These are phyloP conservation scores for Penicillium paxilli DNA, from an alignment of 495 filamentous ascomycete genomes.

Conservation along the genomic window DNA sequence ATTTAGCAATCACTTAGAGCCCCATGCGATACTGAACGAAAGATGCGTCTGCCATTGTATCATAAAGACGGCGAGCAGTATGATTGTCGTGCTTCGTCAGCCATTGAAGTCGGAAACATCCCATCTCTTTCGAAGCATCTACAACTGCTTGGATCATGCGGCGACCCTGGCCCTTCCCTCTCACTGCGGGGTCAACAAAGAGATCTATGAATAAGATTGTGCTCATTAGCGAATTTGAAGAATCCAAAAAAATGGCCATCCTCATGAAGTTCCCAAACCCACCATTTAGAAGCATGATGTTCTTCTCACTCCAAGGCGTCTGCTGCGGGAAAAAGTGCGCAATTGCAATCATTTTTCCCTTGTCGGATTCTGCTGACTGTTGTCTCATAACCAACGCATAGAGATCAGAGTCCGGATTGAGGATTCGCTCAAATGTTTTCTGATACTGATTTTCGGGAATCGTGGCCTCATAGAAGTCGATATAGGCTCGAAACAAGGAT, in stretches of 20 bases:
- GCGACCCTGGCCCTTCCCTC: conserved; percentile 14
- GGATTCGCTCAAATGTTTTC: conserved; percentile 10
- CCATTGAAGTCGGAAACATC: conserved; percentile 13
- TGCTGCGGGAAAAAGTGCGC: conserved; percentile 13
- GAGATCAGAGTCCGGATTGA: conserved; percentile 3
- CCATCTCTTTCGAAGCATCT: conserved; percentile 8
- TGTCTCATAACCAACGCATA: conserved; percentile 8
- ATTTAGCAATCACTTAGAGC: background rate
- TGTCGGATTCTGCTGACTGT: background rate
- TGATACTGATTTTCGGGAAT: conserved; percentile 9
- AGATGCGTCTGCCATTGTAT: conserved; percentile 6
- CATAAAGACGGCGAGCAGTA: conserved; percentile 9
- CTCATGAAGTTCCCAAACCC: background rate
- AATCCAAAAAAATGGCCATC: too few species aligned
- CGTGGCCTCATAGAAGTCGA: conserved; percentile 9
- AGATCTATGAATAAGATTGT: conserved; percentile 13
- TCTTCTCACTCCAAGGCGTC: conserved; percentile 12
- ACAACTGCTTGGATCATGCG: conserved; percentile 10
- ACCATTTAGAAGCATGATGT: conserved; percentile 12
- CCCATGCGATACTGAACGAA: conserved; percentile 13
- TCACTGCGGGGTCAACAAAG: conserved; percentile 9
- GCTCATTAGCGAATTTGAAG: too few species aligned
- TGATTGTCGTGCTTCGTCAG: conserved; percentile 12
- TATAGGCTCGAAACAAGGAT: conserved; percentile 4
- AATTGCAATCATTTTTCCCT: conserved; percentile 11